Conservation (phyloP, 345 rosid species). For the Eucalyptus paniculata region DNA sequence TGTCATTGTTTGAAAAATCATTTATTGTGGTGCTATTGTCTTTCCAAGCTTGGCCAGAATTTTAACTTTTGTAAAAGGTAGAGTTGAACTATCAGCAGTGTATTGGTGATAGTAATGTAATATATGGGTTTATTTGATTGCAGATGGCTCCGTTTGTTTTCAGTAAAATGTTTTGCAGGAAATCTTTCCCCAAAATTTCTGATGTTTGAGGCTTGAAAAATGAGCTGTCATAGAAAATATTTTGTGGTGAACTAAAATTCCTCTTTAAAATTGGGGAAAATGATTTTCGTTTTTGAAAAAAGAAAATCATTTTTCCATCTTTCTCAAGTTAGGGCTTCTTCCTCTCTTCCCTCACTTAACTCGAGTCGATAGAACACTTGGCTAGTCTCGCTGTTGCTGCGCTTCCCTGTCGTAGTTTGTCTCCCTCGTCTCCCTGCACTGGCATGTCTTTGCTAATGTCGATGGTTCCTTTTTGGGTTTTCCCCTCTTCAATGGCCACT, state of each 20-base stretch:
- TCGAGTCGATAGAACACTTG: rapidly evolving
- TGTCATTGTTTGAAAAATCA: background rate
- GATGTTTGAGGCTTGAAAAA: background rate
- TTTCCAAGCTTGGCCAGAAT: background rate
- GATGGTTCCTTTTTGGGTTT: too few species aligned
- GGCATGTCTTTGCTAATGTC: too few species aligned
- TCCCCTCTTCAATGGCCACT: too few species aligned
- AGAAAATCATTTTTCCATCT: background rate
- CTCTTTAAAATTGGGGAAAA: background rate
- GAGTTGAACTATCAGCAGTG: background rate
- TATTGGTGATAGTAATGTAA: background rate
- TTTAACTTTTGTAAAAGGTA: background rate
- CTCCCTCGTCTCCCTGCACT: too few species aligned
- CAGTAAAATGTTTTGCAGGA: background rate
- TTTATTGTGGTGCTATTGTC: background rate
- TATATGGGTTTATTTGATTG: background rate
- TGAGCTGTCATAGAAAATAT: background rate
- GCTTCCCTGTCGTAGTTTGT: rapidly evolving
- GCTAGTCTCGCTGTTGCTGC: rapidly evolving
- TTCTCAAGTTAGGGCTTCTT: background rate
- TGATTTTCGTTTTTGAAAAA: too few species aligned
- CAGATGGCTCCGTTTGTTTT: background rate
- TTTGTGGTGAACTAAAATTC: too few species aligned
- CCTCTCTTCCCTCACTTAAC: background rate
- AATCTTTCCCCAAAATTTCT: background rate